Evolutionary conservation across 129 eudicot genomes (phyloP).

Genomic region (Lactuca sativa): DNA sequence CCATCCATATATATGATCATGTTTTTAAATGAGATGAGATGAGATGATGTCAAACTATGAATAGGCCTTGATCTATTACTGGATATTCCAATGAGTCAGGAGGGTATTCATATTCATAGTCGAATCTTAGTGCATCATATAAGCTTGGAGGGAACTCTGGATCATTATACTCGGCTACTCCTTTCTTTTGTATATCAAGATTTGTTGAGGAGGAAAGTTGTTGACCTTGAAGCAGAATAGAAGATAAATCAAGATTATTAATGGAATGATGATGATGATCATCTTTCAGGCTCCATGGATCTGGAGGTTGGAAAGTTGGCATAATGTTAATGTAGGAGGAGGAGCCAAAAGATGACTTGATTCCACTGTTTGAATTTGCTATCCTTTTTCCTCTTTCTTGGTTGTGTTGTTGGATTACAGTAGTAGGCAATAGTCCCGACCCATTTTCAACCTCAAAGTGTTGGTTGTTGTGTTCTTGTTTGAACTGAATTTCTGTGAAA

Average conservation of each 20-base stretch:
- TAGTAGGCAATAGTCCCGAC: background rate
- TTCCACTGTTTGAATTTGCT: too few relatives aligned
- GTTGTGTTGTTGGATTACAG: too few relatives aligned
- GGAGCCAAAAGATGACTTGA: too few relatives aligned
- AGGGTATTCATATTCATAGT: constrained; percentile 62
- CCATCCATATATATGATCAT: background rate
- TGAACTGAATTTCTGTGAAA: constrained; percentile 43
- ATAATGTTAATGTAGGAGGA: background rate
- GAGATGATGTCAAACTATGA: constrained; percentile 41
- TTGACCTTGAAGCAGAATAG: constrained; percentile 50
- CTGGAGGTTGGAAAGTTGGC: constrained; percentile 37
- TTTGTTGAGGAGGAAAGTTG: constrained; percentile 33
- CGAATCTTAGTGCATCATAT: constrained; percentile 52
- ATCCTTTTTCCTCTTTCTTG: constrained; percentile 30
- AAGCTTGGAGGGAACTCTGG: constrained; percentile 41
- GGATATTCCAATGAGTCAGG: constrained; percentile 59
- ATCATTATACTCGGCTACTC: constrained; percentile 24
- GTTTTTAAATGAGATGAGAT: background rate
- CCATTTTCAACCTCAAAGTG: constrained; percentile 37
- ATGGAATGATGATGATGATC: constrained; percentile 29
- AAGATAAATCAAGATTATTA: constrained; percentile 40
- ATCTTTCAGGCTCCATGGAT: constrained; percentile 47
- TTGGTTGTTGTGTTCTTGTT: constrained; percentile 44
- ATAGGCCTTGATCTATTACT: constrained; percentile 73
- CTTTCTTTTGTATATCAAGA: constrained; percentile 36